These are phyloP conservation scores for Annulohypoxylon truncatum DNA, from an alignment of 2,329 filamentous ascomycete genomes.

Conservation along the genomic window DNA sequence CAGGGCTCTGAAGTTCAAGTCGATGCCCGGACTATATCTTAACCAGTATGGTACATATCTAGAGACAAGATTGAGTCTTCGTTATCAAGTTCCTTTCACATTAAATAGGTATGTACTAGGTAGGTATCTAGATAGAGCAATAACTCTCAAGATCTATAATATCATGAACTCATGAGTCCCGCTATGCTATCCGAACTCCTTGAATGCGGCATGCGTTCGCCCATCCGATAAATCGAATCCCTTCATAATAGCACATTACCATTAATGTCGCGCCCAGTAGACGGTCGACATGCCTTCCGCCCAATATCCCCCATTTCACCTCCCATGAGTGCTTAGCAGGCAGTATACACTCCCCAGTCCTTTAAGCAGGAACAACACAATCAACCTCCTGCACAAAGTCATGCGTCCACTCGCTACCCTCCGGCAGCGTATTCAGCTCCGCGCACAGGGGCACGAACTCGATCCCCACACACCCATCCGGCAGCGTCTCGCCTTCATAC, in stretches of 20 bases:
- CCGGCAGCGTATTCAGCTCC: slow-evolving; percentile 18
- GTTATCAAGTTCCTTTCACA: neutral
- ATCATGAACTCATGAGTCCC: neutral
- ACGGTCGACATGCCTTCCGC: neutral
- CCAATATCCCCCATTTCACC: neutral
- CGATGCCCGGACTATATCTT: too few species aligned
- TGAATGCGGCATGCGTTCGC: neutral
- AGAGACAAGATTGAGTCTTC: neutral
- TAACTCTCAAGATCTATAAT: neutral
- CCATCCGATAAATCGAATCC: neutral
- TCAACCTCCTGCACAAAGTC: slow-evolving; percentile 35
- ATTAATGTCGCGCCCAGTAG: neutral
- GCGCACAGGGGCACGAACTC: slow-evolving; percentile 27
- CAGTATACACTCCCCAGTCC: too few species aligned
- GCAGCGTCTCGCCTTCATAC: slow-evolving; percentile 29
- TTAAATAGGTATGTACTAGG: neutral
- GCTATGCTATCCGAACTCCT: slow-evolving; percentile 5
- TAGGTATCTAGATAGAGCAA: neutral
- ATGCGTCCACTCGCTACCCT: slow-evolving; percentile 24
- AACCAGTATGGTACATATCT: neutral
- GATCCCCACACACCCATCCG: slow-evolving; percentile 21
- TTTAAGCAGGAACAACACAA: slow-evolving; percentile 20
- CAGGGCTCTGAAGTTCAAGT: too few species aligned
- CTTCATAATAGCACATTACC: neutral
- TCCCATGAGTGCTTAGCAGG: too few species aligned